Base-by-base conservation (phyloP, 2,329 filamentous ascomycete species). In the Scytalidium sp. region DNA sequence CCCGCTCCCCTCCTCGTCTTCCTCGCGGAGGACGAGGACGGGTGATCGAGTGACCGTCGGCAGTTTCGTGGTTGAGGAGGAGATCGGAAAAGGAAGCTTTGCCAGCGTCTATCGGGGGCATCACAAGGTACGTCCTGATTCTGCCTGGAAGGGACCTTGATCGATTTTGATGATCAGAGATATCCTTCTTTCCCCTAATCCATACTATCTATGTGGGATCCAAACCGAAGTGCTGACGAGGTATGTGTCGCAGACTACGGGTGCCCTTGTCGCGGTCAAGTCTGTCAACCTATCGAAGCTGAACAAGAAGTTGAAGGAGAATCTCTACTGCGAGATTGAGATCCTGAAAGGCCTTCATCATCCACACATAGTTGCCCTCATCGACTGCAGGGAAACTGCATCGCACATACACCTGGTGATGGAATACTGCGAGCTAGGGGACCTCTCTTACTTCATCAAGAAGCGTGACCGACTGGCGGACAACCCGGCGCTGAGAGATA, bases 51-150 rank as follows among this genome's bases (percentile, higher is more conserved):
- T 64, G 54, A 68, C 94, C 62, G 90, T 91, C 59, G 84, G 87
- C 64, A 57, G 57, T 11, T 97, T 95, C 70, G 80, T 81, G 62
- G 85, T 93, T 63, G 83, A 91, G 60, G 85, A 88, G 60, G 90
- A 97, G 73, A 97, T 97, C 67, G 94, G 94, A 56, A 94, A 94
- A 73, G 94, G 94, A 55, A 97, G 94, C 75, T 99, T 97, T 75
- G 94, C 94, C 58, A 91, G 91, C 59, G 94, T 99, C 58, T 97
- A 94, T 69, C 83, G 88, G 67, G 91, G 89, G 56, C 84, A 85
- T 60, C 89, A 95, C 72, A 87, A 87, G 73, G 91, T 96, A 74
- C 71, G 85, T 73, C 36, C 20, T 36, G 23, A 17, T 22, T n/a
- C 15, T 45, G 15, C 10, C 47, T 43, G 32, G 19, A 15, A 36